These are phyloP conservation scores for Syzygium aqueum DNA, from an alignment of 345 rosid species.

Conservation along the genomic window DNA sequence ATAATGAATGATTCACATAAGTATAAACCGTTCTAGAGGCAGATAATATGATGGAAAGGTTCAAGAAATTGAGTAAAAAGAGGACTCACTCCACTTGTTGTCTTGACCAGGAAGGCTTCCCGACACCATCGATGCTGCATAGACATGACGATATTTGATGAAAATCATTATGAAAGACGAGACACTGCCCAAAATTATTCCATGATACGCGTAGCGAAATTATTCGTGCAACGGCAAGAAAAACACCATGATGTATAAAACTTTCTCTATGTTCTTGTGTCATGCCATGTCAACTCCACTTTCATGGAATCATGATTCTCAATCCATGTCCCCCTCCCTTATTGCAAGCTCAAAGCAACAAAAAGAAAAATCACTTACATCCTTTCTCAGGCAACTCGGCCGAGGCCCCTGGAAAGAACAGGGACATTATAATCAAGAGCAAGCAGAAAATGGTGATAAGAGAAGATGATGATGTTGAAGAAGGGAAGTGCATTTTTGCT, in stretches of 20 bases:
- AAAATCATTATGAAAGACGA: not conserved
- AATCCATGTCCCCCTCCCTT: not conserved
- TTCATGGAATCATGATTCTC: not conserved
- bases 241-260: not conserved
- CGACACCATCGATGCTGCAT: fast-evolving
- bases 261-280: not conserved
- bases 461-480: not conserved
- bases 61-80: not conserved
- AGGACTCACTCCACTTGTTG: not conserved
- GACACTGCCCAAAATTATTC: not conserved
- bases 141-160: not conserved
- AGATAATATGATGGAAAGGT: too few species aligned
- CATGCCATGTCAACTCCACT: not conserved
- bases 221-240: not conserved
- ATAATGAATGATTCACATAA: not conserved
- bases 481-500: not conserved
- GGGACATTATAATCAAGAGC: not conserved
- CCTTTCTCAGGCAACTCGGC: not conserved
- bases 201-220: not conserved
- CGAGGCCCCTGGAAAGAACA: not conserved
- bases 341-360: not conserved
- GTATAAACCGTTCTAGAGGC: too few species aligned
- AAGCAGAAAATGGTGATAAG: not conserved
- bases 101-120: fast-evolving
- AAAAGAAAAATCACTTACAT: not conserved